Conservation (phyloP, 2,329 filamentous ascomycete species). For the Nothomitra cinnamomea region DNA sequence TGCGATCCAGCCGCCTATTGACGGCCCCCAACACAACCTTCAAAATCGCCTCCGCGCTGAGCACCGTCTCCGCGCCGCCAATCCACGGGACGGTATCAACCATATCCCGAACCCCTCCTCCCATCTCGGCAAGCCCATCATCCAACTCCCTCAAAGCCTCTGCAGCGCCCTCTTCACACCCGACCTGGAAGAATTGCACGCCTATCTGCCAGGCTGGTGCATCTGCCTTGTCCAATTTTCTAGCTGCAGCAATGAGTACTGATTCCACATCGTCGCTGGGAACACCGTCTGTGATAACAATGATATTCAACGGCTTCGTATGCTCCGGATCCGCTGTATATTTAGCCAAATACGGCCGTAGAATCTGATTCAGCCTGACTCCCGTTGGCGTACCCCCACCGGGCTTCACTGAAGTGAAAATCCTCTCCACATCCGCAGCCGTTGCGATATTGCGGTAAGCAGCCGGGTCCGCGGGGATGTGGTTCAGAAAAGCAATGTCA, state of each 20-base stretch:
- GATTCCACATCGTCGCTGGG: slow-evolving; percentile 64
- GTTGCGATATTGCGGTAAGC: slow-evolving; percentile 49
- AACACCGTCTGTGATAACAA: slow-evolving; percentile 79
- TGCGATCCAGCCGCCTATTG: slow-evolving; percentile 45
- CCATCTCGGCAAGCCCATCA: slow-evolving; percentile 45
- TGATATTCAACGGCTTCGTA: slow-evolving; percentile 72
- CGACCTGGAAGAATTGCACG: slow-evolving; percentile 93
- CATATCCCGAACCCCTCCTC: slow-evolving; percentile 57
- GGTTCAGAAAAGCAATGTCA: slow-evolving; percentile 83
- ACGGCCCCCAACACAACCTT: slow-evolving; percentile 73
- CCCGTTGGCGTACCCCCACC: slow-evolving; percentile 58
- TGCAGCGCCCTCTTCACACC: slow-evolving; percentile 48
- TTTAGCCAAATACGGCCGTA: slow-evolving; percentile 50
- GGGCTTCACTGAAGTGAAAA: slow-evolving; percentile 56
- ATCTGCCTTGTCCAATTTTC: slow-evolving; percentile 49
- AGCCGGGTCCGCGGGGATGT: slow-evolving; percentile 27
- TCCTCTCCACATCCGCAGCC: slow-evolving; percentile 38
- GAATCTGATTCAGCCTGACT: slow-evolving; percentile 48
- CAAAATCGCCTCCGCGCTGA: slow-evolving; percentile 56
- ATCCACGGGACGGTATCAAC: slow-evolving; percentile 77
- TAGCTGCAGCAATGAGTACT: slow-evolving; percentile 48
- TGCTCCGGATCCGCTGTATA: slow-evolving; percentile 31
- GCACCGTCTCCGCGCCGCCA: slow-evolving; percentile 26
- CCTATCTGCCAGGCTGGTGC: slow-evolving; percentile 72
- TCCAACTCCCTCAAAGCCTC: slow-evolving; percentile 56